Conservation (phyloP, 805 yeast species). For the Ogataea nakhonphanomensis region DNA sequence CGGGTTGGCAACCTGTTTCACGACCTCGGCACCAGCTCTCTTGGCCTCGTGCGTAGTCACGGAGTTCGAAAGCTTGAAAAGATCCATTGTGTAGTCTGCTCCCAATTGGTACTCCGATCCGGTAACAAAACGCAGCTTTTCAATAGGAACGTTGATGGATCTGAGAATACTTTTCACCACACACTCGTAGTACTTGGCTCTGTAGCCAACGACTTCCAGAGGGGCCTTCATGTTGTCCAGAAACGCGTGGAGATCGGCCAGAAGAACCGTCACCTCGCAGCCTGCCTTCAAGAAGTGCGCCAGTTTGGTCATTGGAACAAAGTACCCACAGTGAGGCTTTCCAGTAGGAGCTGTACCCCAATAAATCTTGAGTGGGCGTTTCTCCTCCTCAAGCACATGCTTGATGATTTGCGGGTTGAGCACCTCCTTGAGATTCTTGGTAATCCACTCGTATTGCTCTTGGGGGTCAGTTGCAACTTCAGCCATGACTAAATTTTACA, state of each 20-base stretch:
- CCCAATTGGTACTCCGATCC: slow-evolving; percentile 89
- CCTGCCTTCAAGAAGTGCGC: slow-evolving; percentile 96
- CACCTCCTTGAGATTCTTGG: slow-evolving; percentile 87
- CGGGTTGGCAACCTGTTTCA: slow-evolving; percentile 94
- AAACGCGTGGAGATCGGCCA: slow-evolving; percentile 96
- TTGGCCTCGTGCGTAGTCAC: slow-evolving; percentile 95
- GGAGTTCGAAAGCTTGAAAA: slow-evolving; percentile 77
- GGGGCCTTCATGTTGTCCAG: slow-evolving; percentile 99
- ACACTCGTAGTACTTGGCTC: slow-evolving; percentile 86
- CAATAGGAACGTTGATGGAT: slow-evolving; percentile 89
- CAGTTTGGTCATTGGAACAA: slow-evolving; percentile 94
- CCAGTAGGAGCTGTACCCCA: slow-evolving; percentile 99
- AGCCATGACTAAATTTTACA: slow-evolving; percentile 15
- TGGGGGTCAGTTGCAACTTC: slow-evolving; percentile 41
- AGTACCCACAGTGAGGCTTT: slow-evolving; percentile 97
- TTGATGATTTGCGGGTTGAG: slow-evolving; percentile 85
- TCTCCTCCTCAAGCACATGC: slow-evolving; percentile 73
- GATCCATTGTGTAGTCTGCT: slow-evolving; percentile 79
- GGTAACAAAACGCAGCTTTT: slow-evolving; percentile 73
- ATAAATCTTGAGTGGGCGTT: slow-evolving; percentile 81
- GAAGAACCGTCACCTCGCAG: slow-evolving; percentile 83
- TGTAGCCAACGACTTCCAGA: slow-evolving; percentile 79
- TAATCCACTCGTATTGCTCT: slow-evolving; percentile 70
- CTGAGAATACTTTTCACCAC: slow-evolving; percentile 80
- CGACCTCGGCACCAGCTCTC: slow-evolving; percentile 99